Evolutionary conservation across 768 basidiomycete species (phyloP).

Genomic region (Hysterangium stoloniferum): DNA sequence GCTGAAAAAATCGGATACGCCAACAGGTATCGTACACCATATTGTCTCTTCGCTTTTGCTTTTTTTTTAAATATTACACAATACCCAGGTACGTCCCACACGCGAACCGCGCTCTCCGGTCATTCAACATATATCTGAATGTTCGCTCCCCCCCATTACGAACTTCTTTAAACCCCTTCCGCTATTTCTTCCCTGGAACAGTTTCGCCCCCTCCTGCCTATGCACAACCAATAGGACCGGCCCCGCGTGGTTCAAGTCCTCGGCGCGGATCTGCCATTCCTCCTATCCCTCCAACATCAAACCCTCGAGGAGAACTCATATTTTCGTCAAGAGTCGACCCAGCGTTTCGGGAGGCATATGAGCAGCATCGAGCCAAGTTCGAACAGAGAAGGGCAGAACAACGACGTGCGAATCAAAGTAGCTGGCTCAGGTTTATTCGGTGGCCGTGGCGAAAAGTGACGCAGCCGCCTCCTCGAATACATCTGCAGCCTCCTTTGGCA

Average conservation of each 20-base stretch:
- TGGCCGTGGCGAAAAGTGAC: conserved; percentile 1
- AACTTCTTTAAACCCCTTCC: conserved; percentile 47
- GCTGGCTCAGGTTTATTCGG: not conserved
- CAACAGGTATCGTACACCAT: conserved; percentile 88
- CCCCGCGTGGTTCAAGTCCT: conserved; percentile 23
- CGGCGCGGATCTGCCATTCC: conserved; percentile 42
- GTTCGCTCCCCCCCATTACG: conserved; percentile 73
- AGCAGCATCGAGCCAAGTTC: conserved; percentile 82
- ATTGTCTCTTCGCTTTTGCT: conserved; percentile 22
- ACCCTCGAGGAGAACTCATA: conserved; percentile 94
- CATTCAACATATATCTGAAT: conserved; percentile 96
- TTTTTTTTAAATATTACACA: conserved; percentile 1
- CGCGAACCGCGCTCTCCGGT: conserved; percentile 84
- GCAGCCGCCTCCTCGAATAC: not conserved
- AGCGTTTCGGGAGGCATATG: conserved; percentile 83
- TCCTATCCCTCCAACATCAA: conserved; percentile 82
- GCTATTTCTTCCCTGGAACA: conserved; percentile 46
- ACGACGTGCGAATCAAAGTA: conserved; percentile 27
- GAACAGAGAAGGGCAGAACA: conserved; percentile 69
- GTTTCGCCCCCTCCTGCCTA: conserved; percentile 32
- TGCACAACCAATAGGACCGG: conserved; percentile 22
- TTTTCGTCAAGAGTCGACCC: conserved; percentile 85
- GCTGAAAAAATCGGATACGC: conserved; percentile 94
- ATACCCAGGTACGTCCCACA: conserved; percentile 84
- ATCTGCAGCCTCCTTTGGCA: not conserved